phyloP scores from a whole-genome alignment of 148 eudicot genomes.

The Cornus kousa region DNA sequence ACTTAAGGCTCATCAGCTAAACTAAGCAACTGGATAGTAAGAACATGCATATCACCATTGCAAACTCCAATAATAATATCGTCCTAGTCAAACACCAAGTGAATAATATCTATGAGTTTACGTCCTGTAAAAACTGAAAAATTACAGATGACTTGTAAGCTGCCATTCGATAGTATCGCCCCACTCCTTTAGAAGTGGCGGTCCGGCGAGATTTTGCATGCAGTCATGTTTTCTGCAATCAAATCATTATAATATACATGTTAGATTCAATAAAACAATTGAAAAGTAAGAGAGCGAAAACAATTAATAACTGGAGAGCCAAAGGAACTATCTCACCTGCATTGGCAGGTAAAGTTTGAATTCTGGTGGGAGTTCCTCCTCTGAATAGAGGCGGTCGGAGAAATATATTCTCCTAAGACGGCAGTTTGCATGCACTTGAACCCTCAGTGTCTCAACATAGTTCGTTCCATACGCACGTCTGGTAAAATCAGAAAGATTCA shows the following conservation, averaged over 20 bases:
- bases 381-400: slow-evolving; percentile 94
- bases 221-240: slow-evolving; percentile 10
- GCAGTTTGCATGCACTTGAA: slow-evolving; percentile 98
- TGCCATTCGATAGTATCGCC: neutral
- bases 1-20: neutral
- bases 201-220: no score
- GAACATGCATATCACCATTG: neutral
- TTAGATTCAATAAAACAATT: neutral
- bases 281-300: neutral
- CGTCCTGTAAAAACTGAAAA: neutral
- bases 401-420: slow-evolving; percentile 91
- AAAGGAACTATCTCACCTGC: slow-evolving; percentile 45
- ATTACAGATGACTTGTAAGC: neutral
- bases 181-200: neutral
- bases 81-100: neutral
- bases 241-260: neutral
- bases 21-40: neutral
- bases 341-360: slow-evolving; percentile 95
- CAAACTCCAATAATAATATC: neutral
- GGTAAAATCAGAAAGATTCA: slow-evolving; percentile 90
- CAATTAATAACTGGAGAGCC: neutral
- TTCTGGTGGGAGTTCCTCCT: slow-evolving; percentile 98
- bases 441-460: slow-evolving; percentile 90
- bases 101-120: neutral
- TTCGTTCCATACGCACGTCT: slow-evolving; percentile 97